Base-by-base conservation (phyloP, 2,329 filamentous ascomycete genomes). In the Acrocalymma vagum region DNA sequence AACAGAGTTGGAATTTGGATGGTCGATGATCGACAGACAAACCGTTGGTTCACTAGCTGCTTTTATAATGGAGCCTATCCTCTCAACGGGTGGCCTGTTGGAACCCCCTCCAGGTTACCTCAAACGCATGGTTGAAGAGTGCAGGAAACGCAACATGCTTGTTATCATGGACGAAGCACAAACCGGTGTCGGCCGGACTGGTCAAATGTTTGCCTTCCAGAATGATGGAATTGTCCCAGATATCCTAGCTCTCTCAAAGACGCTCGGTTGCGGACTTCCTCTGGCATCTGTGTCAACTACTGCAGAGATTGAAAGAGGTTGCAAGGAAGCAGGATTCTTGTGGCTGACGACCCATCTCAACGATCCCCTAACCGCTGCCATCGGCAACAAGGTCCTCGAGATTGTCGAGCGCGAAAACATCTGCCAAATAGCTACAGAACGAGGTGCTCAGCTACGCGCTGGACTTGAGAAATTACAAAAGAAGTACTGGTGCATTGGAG, bases 1-100 rank as follows among this genome's bases (percentile, higher is more conserved):
- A 51, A 75, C 78, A 0, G 82, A 86, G 59, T 65, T 86, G 18
- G 75, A 80, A 8, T 85, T 78, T 53, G 81, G 80, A 5, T 85
- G 80, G 77, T 69, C 68, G 11, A 69, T 85, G 65, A 73, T 85
- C 21, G 81, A 86, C 43, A 67, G 73, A 28, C 75, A 78, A 38
- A 80, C 75, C 2, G 77, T 74, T 44, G 82, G 81, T 0, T 83
- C 80, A 0, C 70, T 85, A 0, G 82, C 82, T 2, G 82, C 82
- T 0, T 77, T 81, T 23, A 79, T 85, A 38, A 63, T 84, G 38
- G 82, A 85, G 52, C 78, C 78, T 2, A 82, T 84, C 32, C 71
- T 79, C 2, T 75, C 72, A 0, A 77, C 78, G 7, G 80, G 76
- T 0, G 82, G 82, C 3, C 82, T 85, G 65, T 74, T 79, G 22